Evolutionary conservation across 352 stramenopile genomes (phyloP), one percentile per base, ranked within the genome.

Genomic region (Phytopythium cucurbitacearum): DNA sequence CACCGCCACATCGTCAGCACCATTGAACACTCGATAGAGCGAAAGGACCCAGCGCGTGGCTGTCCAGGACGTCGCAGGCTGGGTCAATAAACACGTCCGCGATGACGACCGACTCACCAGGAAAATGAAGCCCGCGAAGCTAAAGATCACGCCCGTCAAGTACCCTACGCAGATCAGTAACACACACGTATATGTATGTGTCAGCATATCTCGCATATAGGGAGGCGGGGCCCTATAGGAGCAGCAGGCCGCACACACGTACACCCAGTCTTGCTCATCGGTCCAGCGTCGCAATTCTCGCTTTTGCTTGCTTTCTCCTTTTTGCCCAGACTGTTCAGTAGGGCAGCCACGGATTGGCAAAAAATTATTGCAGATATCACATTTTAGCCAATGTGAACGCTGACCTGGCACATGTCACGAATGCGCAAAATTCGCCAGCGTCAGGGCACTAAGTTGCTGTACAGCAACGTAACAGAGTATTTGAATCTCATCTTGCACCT

Each of bases 51-150:
- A 45, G 40, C 12, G 21, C 36, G 37, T 38, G 41, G 1, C 33
- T 15, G 7, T 3, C 21, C 21, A 28, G 21, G 21, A 28, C 21
- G 21, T 28, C 21, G 21, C 21, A 2, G 21, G 21, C 1, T 28
- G 21, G 21, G 21, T 28, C 21, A 28, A 28, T 28, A 28, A 28
- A 13, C 11, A 6, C 5, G 15, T 7, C 9, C 35, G 3, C 21
- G 36, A 57, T 7, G 4, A 6, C 34, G 10, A 13, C 6, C n/a
- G 16, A 53, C 59, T 36, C 55, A 93, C 82, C 67, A 90, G 60
- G 64, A 93, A 93, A 57, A 91, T 71, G 61, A 85, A 87, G 36
- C 83, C 83, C 0, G 75, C 57, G 55, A 93, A 93, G 53, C 62
- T 78, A 60, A 93, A 86, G 53, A 91, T 91, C 42, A 80, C 80